Evolutionary conservation across 1,139 yeast genomes (phyloP), one percentile per base, ranked within the genome.

Genomic region (Debaryomycetaceae sp.): DNA sequence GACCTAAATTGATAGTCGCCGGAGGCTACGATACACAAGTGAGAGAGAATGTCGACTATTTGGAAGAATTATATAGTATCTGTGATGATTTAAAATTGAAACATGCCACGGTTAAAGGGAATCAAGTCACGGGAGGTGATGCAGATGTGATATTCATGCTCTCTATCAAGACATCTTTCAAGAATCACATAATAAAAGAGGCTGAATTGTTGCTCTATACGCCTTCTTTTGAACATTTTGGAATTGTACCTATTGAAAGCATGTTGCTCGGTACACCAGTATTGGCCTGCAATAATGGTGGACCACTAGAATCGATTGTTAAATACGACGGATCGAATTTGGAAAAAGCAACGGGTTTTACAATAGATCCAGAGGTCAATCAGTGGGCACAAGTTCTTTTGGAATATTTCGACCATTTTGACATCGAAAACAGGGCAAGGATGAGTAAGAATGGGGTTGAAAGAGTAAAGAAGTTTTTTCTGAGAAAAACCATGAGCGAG

Each of bases 181-280:
- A 90, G 58, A 83, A 83, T 42, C 71, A 81, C 1, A 72, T 93
- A 37, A 69, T 93, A 39, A 63, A 75, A 38, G 63, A 70, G 8
- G 76, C 93, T 2, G 75, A 78, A 44, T 55, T 87, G 45, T 71
- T 95, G 35, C 68, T 90, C 39, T 93, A 93, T 60, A 95, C 99
- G 0, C 99, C 99, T 2, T 76, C 86, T 1, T 79, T 80, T 57
- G 99, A 95, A 62, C 99, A 93, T 66, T 93, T 93, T 61, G 99
- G 99, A 11, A 95, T 93, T 50, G 99, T 95, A 4, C 99, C 99
- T 1, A 76, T 93, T 11, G 99, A 93, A 59, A 90, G 97, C 17
- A 91, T 93, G 97, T 75, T 85, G 40, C 75, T 80, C 49, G 83
- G 86, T 27, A 84, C 87, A 0, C 91, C 96, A 0, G 97, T 90